These are phyloP conservation scores for Zizania palustris DNA, from an alignment of 202 grass and related monocot species.

Conservation along the genomic window DNA sequence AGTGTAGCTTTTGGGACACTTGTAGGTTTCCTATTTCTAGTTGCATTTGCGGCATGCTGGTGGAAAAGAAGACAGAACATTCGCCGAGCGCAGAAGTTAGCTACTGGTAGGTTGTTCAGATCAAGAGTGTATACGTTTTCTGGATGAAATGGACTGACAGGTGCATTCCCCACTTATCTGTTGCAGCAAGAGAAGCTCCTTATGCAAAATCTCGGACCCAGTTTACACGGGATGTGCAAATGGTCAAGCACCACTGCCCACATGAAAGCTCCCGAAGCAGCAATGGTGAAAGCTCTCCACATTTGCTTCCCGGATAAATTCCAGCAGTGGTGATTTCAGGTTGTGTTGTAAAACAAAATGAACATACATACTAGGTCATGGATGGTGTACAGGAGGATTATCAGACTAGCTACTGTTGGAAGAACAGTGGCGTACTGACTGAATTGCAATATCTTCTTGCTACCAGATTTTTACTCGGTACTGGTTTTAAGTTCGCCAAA, in stretches of 20 bases:
- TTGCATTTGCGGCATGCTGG: conserved; percentile 76
- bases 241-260: conserved; percentile 73
- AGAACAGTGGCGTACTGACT: conserved; percentile 10
- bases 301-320: conserved; percentile 44
- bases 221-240: conserved; percentile 78
- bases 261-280: conserved; percentile 53
- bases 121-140: conserved; percentile 16
- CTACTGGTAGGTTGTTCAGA: conserved; percentile 56
- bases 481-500: background rate
- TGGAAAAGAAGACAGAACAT: conserved; percentile 97
- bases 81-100: conserved; percentile 72
- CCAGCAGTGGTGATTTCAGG: conserved; percentile 16
- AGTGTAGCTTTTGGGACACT: conserved; percentile 74
- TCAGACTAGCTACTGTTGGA: background rate
- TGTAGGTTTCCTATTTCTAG: conserved; percentile 61
- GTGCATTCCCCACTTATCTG: background rate
- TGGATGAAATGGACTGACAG: background rate
- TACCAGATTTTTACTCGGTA: background rate
- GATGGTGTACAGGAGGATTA: conserved; percentile 25
- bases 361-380: conserved; percentile 47
- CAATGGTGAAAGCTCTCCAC: conserved; percentile 46
- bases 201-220: conserved; percentile 97
- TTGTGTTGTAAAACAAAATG: conserved; percentile 36
- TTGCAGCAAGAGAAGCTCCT: conserved; percentile 90
- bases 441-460: background rate